A percentile compares a stretch with the other conserved stretches of the same genome.
Evolutionary conservation across 2,329 filamentous ascomycete genomes (phyloP).

Genomic region (Arthrobotrys entomopaga): DNA sequence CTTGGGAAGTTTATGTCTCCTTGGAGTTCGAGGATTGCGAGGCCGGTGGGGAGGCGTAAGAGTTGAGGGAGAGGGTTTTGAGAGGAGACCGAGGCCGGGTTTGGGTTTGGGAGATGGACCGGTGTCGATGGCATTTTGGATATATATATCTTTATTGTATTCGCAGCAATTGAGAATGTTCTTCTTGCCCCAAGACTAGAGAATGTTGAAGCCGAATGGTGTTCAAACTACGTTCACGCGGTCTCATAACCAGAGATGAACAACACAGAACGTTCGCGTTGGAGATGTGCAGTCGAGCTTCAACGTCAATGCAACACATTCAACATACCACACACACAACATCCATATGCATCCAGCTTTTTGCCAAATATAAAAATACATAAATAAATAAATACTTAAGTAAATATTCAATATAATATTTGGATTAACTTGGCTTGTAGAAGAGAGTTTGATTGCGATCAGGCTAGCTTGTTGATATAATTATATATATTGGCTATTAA

Average conservation of each 20-base stretch:
- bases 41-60: constrained; percentile 86
- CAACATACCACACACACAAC: constrained; percentile 36
- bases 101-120: constrained; percentile 27
- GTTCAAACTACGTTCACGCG: too few species aligned
- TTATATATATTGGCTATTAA: too few species aligned
- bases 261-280: not conserved
- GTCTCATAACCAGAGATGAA: not conserved
- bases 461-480: too few species aligned
- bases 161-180: too few species aligned
- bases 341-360: too few species aligned
- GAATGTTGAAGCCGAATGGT: too few species aligned
- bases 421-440: too few species aligned
- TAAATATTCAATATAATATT: too few species aligned
- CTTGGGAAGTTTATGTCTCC: constrained; percentile 82
- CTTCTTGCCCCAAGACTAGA: too few species aligned
- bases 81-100: constrained; percentile 6
- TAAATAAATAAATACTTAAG: too few species aligned
- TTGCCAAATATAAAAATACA: too few species aligned
- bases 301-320: constrained; percentile 29
- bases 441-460: too few species aligned
- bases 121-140: constrained; percentile 41
- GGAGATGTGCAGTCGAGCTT: not conserved
- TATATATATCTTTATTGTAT: constrained; percentile 6
- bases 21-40: constrained; percentile 91
- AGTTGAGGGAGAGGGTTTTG: constrained; percentile 77